A percentile compares a stretch with the other conserved stretches of the same genome.
Evolutionary conservation across 208 protist species (phyloP).

Genomic region (Zelonia costaricensis): DNA sequence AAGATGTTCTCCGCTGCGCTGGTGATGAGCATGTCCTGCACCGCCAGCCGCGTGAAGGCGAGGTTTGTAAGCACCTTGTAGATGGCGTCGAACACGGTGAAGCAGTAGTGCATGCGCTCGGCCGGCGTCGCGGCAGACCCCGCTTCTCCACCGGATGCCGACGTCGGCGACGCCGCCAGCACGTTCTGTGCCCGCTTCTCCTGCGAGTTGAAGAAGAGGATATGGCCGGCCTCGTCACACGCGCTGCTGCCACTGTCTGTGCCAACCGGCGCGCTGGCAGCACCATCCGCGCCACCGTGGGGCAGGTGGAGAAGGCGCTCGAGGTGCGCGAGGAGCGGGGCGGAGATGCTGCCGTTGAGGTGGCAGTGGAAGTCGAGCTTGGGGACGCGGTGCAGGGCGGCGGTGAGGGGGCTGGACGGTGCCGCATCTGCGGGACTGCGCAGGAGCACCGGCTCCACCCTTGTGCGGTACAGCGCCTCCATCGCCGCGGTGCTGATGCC

Average conservation of each 20-base stretch:
- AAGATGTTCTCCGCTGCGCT: conserved; percentile 68
- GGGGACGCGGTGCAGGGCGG: conserved; percentile 30
- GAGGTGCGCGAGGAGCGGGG: conserved; percentile 51
- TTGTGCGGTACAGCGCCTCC: conserved; percentile 2
- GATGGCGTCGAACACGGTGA: conserved; percentile 78
- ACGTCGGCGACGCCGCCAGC: conserved; percentile 5
- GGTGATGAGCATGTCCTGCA: conserved; percentile 78
- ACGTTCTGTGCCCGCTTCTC: conserved; percentile 23
- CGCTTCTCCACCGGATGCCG: not conserved
- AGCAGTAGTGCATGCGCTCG: conserved; percentile 80
- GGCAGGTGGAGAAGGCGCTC: conserved; percentile 26
- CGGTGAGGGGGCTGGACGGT: conserved; percentile 3
- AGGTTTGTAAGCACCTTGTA: conserved; percentile 80
- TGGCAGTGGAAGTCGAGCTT: conserved; percentile 81
- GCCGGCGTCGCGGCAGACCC: conserved; percentile 11
- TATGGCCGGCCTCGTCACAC: not conserved
- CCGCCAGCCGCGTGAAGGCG: conserved; percentile 70
- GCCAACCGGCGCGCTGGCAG: not conserved
- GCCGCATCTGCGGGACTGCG: too few species aligned
- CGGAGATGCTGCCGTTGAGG: conserved; percentile 77
- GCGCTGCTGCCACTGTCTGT: not conserved
- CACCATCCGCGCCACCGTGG: not conserved
- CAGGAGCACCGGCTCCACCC: conserved; percentile 2
- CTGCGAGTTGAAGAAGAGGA: conserved; percentile 30
- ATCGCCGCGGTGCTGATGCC: not conserved